Base-by-base conservation (phyloP, 768 basidiomycete species). In the Exidia glandulosa region DNA sequence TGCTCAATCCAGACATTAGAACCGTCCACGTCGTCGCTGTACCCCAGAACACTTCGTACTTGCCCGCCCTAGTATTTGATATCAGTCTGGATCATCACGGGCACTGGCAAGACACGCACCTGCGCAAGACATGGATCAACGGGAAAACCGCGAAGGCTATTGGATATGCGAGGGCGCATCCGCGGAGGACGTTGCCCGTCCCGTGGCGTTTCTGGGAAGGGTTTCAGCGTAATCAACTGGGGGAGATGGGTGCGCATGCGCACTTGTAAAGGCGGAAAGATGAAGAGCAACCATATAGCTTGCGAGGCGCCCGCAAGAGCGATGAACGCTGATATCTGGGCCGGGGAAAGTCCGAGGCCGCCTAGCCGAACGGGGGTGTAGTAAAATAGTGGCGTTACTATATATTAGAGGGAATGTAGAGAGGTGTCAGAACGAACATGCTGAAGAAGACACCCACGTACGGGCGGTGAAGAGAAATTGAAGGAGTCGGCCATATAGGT, bases 301-400 rank as follows among this genome's bases (percentile, higher is more conserved):
- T 54, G 50, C 25, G 30, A 29, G 2, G 19, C 10, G 25, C 50
- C 50, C 2, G 25, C 25, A 9, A 27, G 10, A 9, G 50, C 50
- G 25, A 54, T 25, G 50, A 54, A 54, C 6, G 14, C 25, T 29
- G 27, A 29, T 3, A 62, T 62, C 41, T 59, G 52, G n/a, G 59
- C 31, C 14, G 59, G 50, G 9, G 59, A 19, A 16, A 59, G 56
- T 12, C 59, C 59, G 29, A 56, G 36, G 16, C 61, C 61, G 19
- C 61, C 61, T 2, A 59, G 55, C 32, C 56, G 59, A 47, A 62
- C 37, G 23, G 61, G 61, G 33, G 61, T 62, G 32, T 31, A 59
- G 54, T 41, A 55, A 41, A 62, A 59, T 9, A 62, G 50, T 14
- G 61, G 61, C 7, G 30, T 14, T 4, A 54, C 50, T 54, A 27